phyloP scores from a whole-genome alignment of 1,284 basidiomycete species.

The Melampsora larici-populina region DNA sequence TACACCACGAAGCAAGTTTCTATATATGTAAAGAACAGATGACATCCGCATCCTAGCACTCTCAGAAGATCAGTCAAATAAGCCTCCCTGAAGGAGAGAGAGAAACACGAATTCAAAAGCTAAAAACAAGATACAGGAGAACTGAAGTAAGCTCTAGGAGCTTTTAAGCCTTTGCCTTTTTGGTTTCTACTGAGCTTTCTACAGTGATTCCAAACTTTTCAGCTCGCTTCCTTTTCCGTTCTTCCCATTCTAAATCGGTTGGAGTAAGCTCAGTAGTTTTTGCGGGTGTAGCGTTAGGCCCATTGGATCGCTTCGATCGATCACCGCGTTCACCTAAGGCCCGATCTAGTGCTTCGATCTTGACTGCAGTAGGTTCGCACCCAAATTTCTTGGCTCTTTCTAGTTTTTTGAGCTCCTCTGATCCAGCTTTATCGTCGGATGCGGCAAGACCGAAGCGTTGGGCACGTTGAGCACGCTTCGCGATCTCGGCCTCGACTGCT shows the following conservation, averaged over 20 bases:
- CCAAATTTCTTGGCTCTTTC: conserved; percentile 34
- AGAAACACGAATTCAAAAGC: too few relatives aligned
- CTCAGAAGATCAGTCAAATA: too few relatives aligned
- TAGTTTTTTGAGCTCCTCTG: conserved; percentile 30
- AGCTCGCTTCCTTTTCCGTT: conserved; percentile 31
- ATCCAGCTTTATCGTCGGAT: not conserved
- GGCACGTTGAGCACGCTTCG: conserved; percentile 32
- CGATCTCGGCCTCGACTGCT: conserved; percentile 12
- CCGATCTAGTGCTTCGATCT: conserved; percentile 24
- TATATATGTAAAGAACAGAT: too few relatives aligned
- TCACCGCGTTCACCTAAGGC: conserved; percentile 10
- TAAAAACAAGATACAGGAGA: too few relatives aligned
- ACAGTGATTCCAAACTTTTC: conserved; percentile 36
- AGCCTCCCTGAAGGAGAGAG: too few relatives aligned
- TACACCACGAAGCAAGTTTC: too few relatives aligned
- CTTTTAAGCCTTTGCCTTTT: conserved; percentile 1
- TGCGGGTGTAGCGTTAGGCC: not conserved
- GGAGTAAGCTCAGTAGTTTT: not conserved
- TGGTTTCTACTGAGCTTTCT: not conserved
- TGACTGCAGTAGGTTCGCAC: not conserved
- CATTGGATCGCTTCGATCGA: not conserved
- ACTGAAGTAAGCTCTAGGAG: not conserved
- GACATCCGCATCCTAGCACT: too few relatives aligned
- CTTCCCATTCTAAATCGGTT: conserved; percentile 42
- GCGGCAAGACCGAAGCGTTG: conserved; percentile 27